Conservation (phyloP, 78 protist genomes). For the Pelomyxa schiedti region DNA sequence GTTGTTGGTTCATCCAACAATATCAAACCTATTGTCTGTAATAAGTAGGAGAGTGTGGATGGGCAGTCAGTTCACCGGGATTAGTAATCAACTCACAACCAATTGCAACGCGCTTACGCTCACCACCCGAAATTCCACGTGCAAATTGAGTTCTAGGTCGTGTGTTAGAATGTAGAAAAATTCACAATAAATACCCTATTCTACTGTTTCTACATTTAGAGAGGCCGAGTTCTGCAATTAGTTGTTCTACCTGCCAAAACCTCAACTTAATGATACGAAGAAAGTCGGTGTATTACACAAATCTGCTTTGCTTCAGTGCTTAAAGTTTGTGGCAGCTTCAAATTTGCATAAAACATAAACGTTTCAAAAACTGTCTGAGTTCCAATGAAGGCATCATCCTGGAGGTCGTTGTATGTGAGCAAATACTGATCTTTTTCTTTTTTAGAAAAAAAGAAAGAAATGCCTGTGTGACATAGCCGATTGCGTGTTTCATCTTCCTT, state of each 20-base stretch:
- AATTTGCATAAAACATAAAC: neutral
- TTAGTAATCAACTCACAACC: neutral
- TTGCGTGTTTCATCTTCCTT: too few species aligned
- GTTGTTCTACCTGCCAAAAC: neutral
- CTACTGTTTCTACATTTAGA: neutral
- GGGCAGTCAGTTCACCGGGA: too few species aligned
- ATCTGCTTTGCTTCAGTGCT: neutral
- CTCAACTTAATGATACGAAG: neutral
- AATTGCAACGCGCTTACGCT: neutral
- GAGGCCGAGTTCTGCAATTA: conserved; percentile 13
- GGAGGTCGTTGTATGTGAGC: too few species aligned
- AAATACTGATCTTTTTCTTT: too few species aligned
- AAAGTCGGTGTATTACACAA: neutral
- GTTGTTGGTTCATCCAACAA: conserved; percentile 52
- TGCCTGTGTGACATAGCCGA: too few species aligned
- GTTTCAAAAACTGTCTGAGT: conserved; percentile 28
- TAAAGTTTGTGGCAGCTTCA: neutral
- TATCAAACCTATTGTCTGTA: too few species aligned
- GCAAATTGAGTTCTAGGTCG: neutral
- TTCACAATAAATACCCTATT: too few species aligned
- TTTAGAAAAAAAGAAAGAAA: too few species aligned
- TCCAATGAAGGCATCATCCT: conserved; percentile 33
- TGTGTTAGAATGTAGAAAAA: too few species aligned
- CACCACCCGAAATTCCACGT: neutral
- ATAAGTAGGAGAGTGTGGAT: too few species aligned